Evolutionary conservation across 2,329 filamentous ascomycete species (phyloP).

Genomic region (Metarhizium guizhouense): DNA sequence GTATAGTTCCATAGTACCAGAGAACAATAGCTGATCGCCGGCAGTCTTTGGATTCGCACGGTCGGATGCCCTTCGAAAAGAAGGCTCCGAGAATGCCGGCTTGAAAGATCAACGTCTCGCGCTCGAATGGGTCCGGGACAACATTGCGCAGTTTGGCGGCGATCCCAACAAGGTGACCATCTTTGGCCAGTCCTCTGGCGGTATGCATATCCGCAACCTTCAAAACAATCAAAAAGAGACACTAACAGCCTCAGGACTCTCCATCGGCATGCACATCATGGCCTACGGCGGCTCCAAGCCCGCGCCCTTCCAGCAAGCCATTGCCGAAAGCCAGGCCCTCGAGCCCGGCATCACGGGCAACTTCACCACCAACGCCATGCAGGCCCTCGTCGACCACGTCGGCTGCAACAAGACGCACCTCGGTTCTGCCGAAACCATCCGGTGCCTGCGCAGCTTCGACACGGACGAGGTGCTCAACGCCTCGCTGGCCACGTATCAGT

Average conservation of each 20-base stretch:
- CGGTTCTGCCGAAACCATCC: conserved; percentile 32
- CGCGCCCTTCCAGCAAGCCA: conserved; percentile 34
- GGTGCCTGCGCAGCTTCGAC: conserved; percentile 35
- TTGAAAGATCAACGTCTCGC: conserved; percentile 43
- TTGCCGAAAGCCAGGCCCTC: conserved; percentile 37
- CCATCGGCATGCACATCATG: conserved; percentile 38
- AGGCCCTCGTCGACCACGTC: conserved; percentile 28
- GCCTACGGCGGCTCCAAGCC: conserved; percentile 35
- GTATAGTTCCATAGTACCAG: background rate
- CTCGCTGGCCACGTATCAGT: conserved; percentile 30
- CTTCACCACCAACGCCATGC: conserved; percentile 38
- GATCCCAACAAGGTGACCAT: conserved; percentile 32
- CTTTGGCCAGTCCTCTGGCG: conserved; percentile 22
- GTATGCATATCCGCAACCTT: background rate
- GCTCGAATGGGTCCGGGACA: conserved; percentile 33
- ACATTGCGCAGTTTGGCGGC: conserved; percentile 40
- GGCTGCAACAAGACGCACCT: conserved; percentile 32
- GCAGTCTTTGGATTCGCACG: conserved; percentile 20
- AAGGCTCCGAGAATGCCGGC: conserved; percentile 33
- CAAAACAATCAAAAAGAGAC: too few relatives aligned
- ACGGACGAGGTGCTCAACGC: conserved; percentile 33
- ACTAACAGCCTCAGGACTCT: conserved; percentile 20
- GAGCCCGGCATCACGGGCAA: conserved; percentile 41
- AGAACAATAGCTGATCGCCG: background rate
- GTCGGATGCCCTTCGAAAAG: conserved; percentile 11